phyloP scores from a whole-genome alignment of 768 basidiomycete species.

The Termitomyces sp. region DNA sequence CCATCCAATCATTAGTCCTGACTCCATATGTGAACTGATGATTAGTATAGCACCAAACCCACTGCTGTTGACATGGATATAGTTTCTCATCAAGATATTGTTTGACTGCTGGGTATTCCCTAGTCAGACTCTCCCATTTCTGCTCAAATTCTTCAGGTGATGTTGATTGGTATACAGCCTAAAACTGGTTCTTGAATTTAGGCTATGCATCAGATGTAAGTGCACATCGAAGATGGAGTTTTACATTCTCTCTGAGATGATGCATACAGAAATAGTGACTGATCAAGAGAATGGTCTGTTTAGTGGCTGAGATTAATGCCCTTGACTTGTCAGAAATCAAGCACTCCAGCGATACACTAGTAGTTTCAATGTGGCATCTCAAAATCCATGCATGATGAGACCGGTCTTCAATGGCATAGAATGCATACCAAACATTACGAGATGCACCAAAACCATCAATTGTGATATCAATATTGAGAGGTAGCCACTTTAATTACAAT shows the following conservation, averaged over 20 bases:
- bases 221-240: constrained; percentile 15
- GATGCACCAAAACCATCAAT: constrained; percentile 22
- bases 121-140: constrained; percentile 14
- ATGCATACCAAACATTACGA: constrained; percentile 24
- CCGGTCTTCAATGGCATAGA: constrained; percentile 21
- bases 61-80: constrained; percentile 25
- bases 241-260: constrained; percentile 26
- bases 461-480: constrained; percentile 27
- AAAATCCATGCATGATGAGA: constrained; percentile 20
- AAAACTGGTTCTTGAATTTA: constrained; percentile 23
- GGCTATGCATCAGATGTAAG: constrained; percentile 16
- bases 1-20: constrained; percentile 28
- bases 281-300: constrained; percentile 15
- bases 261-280: constrained; percentile 26
- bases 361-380: constrained; percentile 16
- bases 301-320: constrained; percentile 16
- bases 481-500: constrained; percentile 22
- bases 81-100: constrained; percentile 25
- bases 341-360: constrained; percentile 14
- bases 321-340: constrained; percentile 15
- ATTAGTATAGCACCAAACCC: too few relatives aligned
- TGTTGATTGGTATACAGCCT: constrained; percentile 23
- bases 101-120: constrained; percentile 13
- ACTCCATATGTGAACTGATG: too few relatives aligned
- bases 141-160: constrained; percentile 27